Conservation (phyloP, 805 yeast genomes). For the Cyberlindnera lachancei region DNA sequence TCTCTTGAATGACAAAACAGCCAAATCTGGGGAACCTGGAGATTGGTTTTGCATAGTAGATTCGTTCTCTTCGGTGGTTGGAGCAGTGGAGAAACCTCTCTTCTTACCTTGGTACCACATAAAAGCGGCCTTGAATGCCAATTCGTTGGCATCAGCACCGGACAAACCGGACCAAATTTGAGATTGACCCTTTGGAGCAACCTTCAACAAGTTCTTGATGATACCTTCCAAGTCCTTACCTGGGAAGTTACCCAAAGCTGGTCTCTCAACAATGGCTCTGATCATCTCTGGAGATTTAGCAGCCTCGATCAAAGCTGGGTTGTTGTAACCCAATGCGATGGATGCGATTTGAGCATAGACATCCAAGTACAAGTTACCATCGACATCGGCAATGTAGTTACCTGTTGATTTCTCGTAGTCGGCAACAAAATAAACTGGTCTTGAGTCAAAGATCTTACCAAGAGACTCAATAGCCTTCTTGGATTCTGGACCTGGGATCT, state of each 20-base stretch:
- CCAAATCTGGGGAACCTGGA: conserved; percentile 86
- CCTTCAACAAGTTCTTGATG: conserved; percentile 35
- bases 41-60: conserved; percentile 74
- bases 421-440: conserved; percentile 68
- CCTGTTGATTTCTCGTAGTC: conserved; percentile 72
- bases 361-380: conserved; percentile 70
- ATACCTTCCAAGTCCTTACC: conserved; percentile 60
- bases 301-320: conserved; percentile 63
- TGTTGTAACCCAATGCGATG: conserved; percentile 79
- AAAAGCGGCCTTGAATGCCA: conserved; percentile 85
- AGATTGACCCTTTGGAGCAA: conserved; percentile 73
- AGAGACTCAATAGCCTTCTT: conserved; percentile 44
- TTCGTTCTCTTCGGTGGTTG: conserved; percentile 59
- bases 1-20: conserved; percentile 76
- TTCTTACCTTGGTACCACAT: conserved; percentile 65
- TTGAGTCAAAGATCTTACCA: conserved; percentile 57
- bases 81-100: conserved; percentile 57
- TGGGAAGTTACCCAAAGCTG: conserved; percentile 81
- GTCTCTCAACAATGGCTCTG: conserved; percentile 71
- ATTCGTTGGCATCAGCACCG: conserved; percentile 85
- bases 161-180: conserved; percentile 74
- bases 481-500: conserved; percentile 75
- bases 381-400: conserved; percentile 74
- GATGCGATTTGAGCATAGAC: conserved; percentile 82
- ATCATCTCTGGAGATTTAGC: conserved; percentile 66